Conservation (phyloP, 768 basidiomycete species). For the Leccinum incarnatum region DNA sequence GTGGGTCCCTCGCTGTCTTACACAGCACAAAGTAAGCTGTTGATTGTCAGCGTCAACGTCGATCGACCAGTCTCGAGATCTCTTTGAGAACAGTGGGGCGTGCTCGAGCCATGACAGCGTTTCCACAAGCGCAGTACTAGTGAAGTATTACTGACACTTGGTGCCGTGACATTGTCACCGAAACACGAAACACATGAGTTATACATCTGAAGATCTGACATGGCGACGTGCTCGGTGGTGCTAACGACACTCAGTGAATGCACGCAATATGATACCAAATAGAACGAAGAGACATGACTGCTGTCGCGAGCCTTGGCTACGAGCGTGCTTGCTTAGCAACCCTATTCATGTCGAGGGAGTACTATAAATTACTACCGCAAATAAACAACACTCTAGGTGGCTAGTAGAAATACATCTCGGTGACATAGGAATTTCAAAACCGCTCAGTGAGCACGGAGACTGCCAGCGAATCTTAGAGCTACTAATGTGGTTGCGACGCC, state of each 20-base stretch:
- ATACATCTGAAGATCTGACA: no score
- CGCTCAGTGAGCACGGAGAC: conserved; percentile 6
- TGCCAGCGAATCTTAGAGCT: conserved; percentile 8
- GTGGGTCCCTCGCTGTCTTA: neutral
- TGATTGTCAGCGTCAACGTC: neutral
- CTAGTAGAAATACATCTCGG: neutral
- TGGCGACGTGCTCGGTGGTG: neutral
- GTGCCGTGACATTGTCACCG: no score
- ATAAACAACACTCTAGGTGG: neutral
- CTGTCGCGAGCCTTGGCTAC: neutral
- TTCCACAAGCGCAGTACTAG: neutral
- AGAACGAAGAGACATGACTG: no score
- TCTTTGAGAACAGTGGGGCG: neutral
- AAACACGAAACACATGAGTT: no score
- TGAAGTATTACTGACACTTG: neutral
- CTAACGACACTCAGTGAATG: no score
- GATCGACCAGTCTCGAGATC: neutral
- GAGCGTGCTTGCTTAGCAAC: neutral
- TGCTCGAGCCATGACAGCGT: neutral
- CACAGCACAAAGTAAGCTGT: neutral
- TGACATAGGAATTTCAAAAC: neutral
- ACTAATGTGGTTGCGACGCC: conserved; percentile 24
- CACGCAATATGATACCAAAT: neutral
- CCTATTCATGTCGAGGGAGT: neutral
- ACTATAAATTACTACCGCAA: neutral